These are phyloP conservation scores for Populus trichocarpa DNA, from an alignment of 441 rosid genomes.

Conservation along the genomic window DNA sequence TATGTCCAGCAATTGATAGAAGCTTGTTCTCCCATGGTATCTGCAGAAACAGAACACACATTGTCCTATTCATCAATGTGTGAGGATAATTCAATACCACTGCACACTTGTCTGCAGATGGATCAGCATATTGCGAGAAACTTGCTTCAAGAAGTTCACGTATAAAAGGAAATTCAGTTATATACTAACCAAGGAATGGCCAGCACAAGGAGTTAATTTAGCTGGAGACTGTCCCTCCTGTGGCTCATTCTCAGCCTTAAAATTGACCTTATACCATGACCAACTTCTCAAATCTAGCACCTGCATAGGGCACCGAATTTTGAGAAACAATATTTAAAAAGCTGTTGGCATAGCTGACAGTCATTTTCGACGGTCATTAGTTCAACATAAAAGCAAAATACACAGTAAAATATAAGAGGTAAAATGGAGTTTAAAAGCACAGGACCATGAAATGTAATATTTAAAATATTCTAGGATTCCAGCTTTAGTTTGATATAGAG, in stretches of 20 bases:
- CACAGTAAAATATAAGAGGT: neutral
- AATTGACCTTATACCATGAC: constrained; percentile 91
- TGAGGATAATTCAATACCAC: constrained; percentile 11
- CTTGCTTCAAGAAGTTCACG: constrained; percentile 8
- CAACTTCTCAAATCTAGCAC: constrained; percentile 93
- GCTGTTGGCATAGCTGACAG: neutral
- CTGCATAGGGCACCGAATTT: constrained; percentile 42
- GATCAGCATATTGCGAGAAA: constrained; percentile 12
- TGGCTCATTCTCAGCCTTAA: constrained; percentile 51
- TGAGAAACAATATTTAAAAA: constrained; percentile 3
- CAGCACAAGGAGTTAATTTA: constrained; percentile 70
- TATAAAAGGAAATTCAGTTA: constrained; percentile 14
- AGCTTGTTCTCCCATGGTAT: constrained; percentile 93
- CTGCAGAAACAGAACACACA: constrained; percentile 36
- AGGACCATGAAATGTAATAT: neutral
- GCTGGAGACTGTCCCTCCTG: constrained; percentile 48
- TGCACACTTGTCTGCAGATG: constrained; percentile 20
- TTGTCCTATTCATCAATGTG: constrained; percentile 15
- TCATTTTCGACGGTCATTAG: neutral
- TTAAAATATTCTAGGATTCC: neutral
- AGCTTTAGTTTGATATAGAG: neutral
- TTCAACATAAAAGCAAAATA: neutral
- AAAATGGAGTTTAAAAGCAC: neutral
- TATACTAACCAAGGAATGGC: constrained; percentile 90
- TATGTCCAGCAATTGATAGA: constrained; percentile 92